Evolutionary conservation across 1,139 yeast genomes (phyloP), one percentile per base, ranked within the genome.

Genomic region (Diutina scorzettiae): DNA sequence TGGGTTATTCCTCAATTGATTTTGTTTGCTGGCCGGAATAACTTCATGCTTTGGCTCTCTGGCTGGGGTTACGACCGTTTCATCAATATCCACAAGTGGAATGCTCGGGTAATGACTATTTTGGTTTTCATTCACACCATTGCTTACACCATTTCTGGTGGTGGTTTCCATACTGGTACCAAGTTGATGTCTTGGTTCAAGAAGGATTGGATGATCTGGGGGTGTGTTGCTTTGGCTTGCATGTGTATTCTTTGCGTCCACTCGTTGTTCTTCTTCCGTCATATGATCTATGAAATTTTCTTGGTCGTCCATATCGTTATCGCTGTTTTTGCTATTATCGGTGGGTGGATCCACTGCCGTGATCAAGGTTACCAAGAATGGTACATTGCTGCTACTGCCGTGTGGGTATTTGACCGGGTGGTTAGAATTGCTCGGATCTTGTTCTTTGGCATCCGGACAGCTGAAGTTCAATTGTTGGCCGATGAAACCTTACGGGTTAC

Each of bases 401-500:
- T 80, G 18, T 82, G 91, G 91, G 61, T 57, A 1, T 66, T 74
- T 47, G 93, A 81, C 54, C 66, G 84, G 51, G 49, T 66, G 4
- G 52, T 68, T 2, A 66, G 91, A 55, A 23, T 78, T 4, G 59
- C 53, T n/a, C 66, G 83, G 50, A 56, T 79, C 45, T 47, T 51
- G 3, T 41, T 49, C 7, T 76, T 73, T 53, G 85, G 86, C 8
- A 53, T 67, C 20, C 63, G 64, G 47, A 59, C 59, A 1, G 80
- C 84, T 2, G 59, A 61, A 9, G 65, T 78, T 31, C 62, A 69
- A 45, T 63, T 73, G 45, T 57, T 70, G 43, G 69, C 69, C n/a
- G 63, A 71, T 45, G 73, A 67, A 46, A 64, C 78, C 14, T 53
- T 71, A 46, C 63, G 57, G 49, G 63, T 71, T 19, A 51, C 55